Evolutionary conservation across 2,329 filamentous ascomycete genomes (phyloP), one percentile per base, ranked within the genome.

Genomic region (Talaromyces rugulosus): DNA sequence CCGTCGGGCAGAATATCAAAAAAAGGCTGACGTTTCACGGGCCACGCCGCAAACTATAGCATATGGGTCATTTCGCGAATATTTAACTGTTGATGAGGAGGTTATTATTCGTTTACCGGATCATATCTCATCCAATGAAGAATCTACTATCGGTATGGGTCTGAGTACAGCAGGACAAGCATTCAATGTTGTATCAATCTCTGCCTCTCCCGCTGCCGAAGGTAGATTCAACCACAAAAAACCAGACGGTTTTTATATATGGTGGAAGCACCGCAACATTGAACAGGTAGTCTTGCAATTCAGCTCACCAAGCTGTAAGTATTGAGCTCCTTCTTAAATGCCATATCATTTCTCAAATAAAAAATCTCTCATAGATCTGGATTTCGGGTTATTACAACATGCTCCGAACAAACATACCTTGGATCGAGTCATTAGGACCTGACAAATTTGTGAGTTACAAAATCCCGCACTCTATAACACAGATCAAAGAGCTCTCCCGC

Each of bases 61-160:
- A 64, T 66, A n/a, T 18, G 76, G 77, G 5, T 66, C 71, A 2
- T 78, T 78, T 62, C 72, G 73, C 9, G 70, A 77, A 57, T 77
- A 77, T 59, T 44, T 50, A 3, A 28, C 18, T 31, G 66, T 73
- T n/a, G 60, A 67, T 4, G 69, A 67, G n/a, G 67, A 70, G 9
- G 31, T 76, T 5, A 64, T 68, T n/a, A 63, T 75, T 6, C 71
- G 69, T 44, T 66, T 77, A 3, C 72, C 73, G 0, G 68, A 68
- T n/a, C 30, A 67, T 4, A 65, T 76, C 65, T 66, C 55, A 27
- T 74, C 72, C 31, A 70, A 71, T 40, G 65, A 67, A 11, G 75
- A 69, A 2, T 71, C 75, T 2, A 72, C 69, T 0, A 55, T 76
- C 11, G 67, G 68, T 0, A 67, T 72, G 0, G 80, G 68, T 4